A percentile compares a stretch with the other conserved stretches of the same genome.
These are phyloP conservation scores for Climacium dendroides DNA, from an alignment of 225 moss, liverwort and hornwort species.

Conservation along the genomic window DNA sequence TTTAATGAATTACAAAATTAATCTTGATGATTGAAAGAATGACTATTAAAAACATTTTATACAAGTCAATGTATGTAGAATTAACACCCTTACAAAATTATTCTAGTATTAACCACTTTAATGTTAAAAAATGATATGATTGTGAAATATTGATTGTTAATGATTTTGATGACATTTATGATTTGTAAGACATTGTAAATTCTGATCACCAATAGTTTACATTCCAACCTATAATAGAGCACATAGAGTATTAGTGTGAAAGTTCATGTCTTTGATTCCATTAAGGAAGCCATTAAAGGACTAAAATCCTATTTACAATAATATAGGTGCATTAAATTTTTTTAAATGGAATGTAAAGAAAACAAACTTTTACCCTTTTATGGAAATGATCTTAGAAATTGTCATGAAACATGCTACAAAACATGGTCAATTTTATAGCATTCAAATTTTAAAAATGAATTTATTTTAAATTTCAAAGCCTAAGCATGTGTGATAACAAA, in stretches of 20 bases:
- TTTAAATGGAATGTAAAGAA: not conserved
- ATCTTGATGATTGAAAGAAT: not conserved
- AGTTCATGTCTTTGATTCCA: not conserved
- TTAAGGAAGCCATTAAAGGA: not conserved
- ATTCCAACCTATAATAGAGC: not conserved
- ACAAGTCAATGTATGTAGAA: not conserved
- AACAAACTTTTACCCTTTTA: not conserved
- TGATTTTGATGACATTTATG: not conserved
- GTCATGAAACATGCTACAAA: not conserved
- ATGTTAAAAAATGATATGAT: not conserved
- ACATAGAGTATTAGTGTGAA: too few relatives aligned
- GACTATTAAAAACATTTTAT: not conserved
- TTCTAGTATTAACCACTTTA: not conserved
- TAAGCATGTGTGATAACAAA: rapidly evolving
- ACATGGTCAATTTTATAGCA: not conserved
- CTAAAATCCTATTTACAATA: not conserved
- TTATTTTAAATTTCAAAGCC: not conserved
- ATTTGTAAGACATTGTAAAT: not conserved
- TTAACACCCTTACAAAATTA: not conserved
- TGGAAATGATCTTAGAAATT: not conserved
- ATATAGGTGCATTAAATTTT: not conserved
- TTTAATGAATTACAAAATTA: not conserved
- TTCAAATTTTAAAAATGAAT: not conserved
- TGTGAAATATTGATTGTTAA: not conserved
- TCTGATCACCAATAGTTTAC: not conserved